Evolutionary conservation across 2,329 filamentous ascomycete species (phyloP), one percentile per base, ranked within the genome.

Genomic region (Metarhizium album): DNA sequence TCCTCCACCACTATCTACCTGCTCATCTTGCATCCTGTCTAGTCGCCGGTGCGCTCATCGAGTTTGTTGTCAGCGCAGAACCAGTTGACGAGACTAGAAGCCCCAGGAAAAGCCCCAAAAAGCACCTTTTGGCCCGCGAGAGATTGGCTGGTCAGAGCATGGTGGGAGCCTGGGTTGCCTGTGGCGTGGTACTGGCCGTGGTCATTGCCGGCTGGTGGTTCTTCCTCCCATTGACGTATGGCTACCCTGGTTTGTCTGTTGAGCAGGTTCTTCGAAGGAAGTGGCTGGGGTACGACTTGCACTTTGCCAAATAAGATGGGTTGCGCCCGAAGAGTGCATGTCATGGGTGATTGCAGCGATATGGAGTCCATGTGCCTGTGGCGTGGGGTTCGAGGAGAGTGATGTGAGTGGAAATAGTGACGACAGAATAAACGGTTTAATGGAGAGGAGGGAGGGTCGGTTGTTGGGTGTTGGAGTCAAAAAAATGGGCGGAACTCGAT

Each of bases 1-100:
- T 98, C 82, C 71, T 98, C 59, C 93, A 98, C 69, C 93, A 98
- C 70, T 98, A 98, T 65, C 80, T 98, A 3, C 93, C 93, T 1
- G 89, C 93, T 1, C 93, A 98, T 64, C 77, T 98, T 11, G 91
- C 93, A 1, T 95, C 90, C 6, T 83, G 83, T 27, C 79, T 98
- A 37, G 90, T 98, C 22, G 87, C 93, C 0, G 93, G 93, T 46
- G 88, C 90, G 22, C 76, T 98, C 20, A 73, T 98, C 20, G 93
- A 98, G 67, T 98, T 98, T 67, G 83, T 98, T 65, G 97, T 97
- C 75, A 95, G 88, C 66, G 80, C 90, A 50, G 90, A 96, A 62
- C 84, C 90, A 0, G 61, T 54, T 46, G 72, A 74, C 60, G 66
- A 69, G 22, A 70, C 66, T 56, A 78, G 76, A 67, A 65, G 65